Evolutionary conservation across 2,329 filamentous ascomycete species (phyloP), one percentile per base, ranked within the genome.

Genomic region (Colletotrichum somersetense): DNA sequence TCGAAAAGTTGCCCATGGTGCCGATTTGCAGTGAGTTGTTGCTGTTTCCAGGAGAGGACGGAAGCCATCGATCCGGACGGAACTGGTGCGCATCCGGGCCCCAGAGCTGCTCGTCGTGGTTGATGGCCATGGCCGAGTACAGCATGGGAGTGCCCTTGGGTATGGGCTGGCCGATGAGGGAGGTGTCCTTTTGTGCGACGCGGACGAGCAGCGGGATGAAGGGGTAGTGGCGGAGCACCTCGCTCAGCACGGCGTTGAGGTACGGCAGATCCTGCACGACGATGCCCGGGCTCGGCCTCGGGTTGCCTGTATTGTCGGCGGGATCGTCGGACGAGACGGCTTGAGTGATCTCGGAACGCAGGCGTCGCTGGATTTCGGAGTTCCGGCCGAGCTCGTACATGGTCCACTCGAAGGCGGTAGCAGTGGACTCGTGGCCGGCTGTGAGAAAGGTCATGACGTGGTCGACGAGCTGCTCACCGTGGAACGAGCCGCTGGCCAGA

Each of bases 101-200:
- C 92, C 92, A 95, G 77, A 95, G 92, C 67, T 89, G 87, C 46
- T 83, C 87, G 5, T 88, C 91, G 81, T 94, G 94, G 80, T 97
- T 94, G 66, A 96, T 91, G 0, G 91, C 93, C 82, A 96, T 96
- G 0, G 91, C 89, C 0, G 94, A 94, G 0, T 96, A 93, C 74
- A 90, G 93, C 52, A 96, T 88, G 0, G 94, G 89, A 2, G 92
- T 94, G 23, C 92, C 91, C 0, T 91, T 85, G 0, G 92, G 89
- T 84, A 95, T 97, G 0, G 95, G 94, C 0, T 97, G 91, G 4
- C 95, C 95, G 74, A 97, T 92, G 12, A 92, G 92, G 0, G 93
- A 96, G 5, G 95, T 97, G 78, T 94, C 87, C 30, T 87, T 80
- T 1, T 84, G 85, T 0, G 93, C 86, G 72, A 90, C 84, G 73